phyloP scores from a whole-genome alignment of 805 yeast genomes.

The Yarrowia porcina region DNA sequence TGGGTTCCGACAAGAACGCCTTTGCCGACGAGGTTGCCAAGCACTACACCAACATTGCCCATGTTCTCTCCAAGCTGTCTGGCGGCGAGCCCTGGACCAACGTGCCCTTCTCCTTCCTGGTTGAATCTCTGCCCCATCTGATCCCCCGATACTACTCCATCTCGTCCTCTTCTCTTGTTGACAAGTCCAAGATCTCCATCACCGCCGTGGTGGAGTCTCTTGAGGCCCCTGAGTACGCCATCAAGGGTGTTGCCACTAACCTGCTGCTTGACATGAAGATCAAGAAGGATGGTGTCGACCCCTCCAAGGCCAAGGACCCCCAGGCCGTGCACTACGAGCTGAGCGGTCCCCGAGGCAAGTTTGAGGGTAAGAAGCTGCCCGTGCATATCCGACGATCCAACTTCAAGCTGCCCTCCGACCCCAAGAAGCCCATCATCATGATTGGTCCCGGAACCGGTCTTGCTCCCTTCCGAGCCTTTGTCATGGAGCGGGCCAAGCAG shows the following conservation, averaged over 20 bases:
- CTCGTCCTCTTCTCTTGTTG: constrained; percentile 79
- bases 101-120: constrained; percentile 79
- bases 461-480: constrained; percentile 95
- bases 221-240: constrained; percentile 38
- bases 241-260: constrained; percentile 89
- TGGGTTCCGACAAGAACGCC: constrained; percentile 64
- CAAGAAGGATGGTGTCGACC: constrained; percentile 48
- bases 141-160: constrained; percentile 96
- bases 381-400: constrained; percentile 93
- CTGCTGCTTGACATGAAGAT: constrained; percentile 69
- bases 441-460: constrained; percentile 99
- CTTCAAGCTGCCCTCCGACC: constrained; percentile 86
- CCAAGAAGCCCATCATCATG: constrained; percentile 79
- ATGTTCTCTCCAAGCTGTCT: constrained; percentile 62
- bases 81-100: constrained; percentile 62
- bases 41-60: constrained; percentile 68
- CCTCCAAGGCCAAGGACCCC: constrained; percentile 38
- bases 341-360: constrained; percentile 74
- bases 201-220: constrained; percentile 89
- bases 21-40: constrained; percentile 65
- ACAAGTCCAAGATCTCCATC: constrained; percentile 70
- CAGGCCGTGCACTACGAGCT: constrained; percentile 59
- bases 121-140: constrained; percentile 75
- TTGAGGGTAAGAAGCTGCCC: constrained; percentile 59
- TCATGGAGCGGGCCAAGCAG: constrained; percentile 76